These are phyloP conservation scores for Trichoderma sp. DNA, from an alignment of 2,329 filamentous ascomycete species.

Conservation along the genomic window DNA sequence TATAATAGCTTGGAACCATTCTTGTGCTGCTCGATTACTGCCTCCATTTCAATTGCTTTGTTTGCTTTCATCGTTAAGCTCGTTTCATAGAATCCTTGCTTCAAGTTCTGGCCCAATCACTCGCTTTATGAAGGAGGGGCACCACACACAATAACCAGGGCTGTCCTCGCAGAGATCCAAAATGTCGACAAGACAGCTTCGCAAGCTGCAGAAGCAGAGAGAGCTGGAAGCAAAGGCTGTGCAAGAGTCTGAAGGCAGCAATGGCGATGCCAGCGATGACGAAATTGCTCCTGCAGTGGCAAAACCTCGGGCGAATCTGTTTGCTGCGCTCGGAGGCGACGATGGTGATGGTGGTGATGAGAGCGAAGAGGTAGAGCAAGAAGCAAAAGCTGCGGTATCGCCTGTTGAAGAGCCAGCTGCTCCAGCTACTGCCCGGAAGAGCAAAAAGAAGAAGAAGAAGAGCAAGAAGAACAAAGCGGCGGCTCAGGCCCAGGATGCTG, in stretches of 20 bases:
- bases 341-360: constrained; percentile 42
- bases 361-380: constrained; percentile 4
- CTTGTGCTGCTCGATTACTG: not conserved
- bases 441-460: constrained; percentile 45
- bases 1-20: not conserved
- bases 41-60: not conserved
- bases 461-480: constrained; percentile 39
- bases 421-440: constrained; percentile 33
- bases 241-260: constrained; percentile 34
- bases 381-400: not conserved
- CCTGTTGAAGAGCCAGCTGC: not conserved
- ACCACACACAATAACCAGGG: not conserved
- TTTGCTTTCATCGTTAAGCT: not conserved
- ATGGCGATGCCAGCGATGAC: constrained; percentile 36
- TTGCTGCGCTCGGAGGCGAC: constrained; percentile 53
- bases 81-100: not conserved
- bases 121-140: not conserved
- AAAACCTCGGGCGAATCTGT: constrained; percentile 50
- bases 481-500: constrained; percentile 27
- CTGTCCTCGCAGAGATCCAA: not conserved
- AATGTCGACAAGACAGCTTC: constrained; percentile 56
- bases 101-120: too few species aligned
- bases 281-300: constrained; percentile 36
- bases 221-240: constrained; percentile 41
- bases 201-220: constrained; percentile 54